These are phyloP conservation scores for Venturiaceae sp. DNA, from an alignment of 2,329 filamentous ascomycete genomes.

Conservation along the genomic window DNA sequence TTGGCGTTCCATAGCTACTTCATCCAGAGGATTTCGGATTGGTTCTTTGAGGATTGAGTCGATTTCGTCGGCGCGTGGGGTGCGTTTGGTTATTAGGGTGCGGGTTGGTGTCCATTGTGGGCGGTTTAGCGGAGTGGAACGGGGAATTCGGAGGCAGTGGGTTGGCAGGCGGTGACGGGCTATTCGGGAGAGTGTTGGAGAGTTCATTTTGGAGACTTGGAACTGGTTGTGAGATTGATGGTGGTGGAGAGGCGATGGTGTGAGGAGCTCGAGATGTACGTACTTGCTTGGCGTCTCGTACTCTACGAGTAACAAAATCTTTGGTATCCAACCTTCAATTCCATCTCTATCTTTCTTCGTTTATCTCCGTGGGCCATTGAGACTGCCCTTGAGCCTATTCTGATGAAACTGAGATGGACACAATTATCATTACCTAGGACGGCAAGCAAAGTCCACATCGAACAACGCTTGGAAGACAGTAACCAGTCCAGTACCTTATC, in stretches of 20 bases:
- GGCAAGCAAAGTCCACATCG: too few relatives aligned
- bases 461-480: too few relatives aligned
- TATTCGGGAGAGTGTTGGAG: background rate
- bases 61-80: background rate
- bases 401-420: too few relatives aligned
- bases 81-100: background rate
- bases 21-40: constrained; percentile 4
- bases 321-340: too few relatives aligned
- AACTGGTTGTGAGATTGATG: background rate
- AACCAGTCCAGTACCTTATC: too few relatives aligned
- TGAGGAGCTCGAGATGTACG: background rate
- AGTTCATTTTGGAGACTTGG: background rate
- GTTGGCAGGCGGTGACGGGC: background rate
- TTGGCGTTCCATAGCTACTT: background rate
- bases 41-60: background rate
- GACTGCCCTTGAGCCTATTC: too few relatives aligned
- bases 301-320: too few relatives aligned
- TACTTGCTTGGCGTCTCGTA: background rate
- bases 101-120: background rate
- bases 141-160: background rate
- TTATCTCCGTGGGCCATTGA: too few relatives aligned
- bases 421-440: too few relatives aligned
- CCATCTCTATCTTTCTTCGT: too few relatives aligned
- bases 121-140: too few relatives aligned
- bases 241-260: background rate